A percentile compares a stretch with the other conserved stretches of the same genome.
phyloP scores from a whole-genome alignment of 73 alveolate species.

The Paraurostyla sp. region DNA sequence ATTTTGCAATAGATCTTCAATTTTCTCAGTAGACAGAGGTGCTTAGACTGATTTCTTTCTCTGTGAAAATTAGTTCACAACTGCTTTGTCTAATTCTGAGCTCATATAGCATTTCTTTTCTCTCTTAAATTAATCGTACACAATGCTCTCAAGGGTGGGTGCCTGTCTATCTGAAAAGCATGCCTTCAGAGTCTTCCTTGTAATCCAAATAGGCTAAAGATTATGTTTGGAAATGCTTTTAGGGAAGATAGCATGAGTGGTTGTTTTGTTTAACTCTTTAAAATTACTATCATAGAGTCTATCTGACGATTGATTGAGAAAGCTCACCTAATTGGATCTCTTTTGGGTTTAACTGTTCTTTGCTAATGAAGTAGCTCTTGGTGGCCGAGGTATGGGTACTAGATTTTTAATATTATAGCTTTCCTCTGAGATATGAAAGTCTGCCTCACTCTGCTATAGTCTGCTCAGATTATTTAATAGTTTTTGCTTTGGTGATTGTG shows the following conservation, averaged over 20 bases:
- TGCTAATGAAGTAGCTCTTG: background rate
- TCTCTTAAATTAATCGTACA: conserved; percentile 16
- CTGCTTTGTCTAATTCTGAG: conserved; percentile 29
- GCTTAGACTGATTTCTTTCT: background rate
- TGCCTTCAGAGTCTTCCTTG: conserved; percentile 36
- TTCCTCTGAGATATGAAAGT: background rate
- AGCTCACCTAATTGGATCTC: background rate
- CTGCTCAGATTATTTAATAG: no score
- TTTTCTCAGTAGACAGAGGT: background rate
- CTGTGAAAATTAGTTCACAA: background rate
- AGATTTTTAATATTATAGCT: no score
- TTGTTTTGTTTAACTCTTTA: background rate
- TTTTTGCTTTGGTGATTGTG: background rate
- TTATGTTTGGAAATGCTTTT: background rate
- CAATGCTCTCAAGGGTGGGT: conserved; percentile 2
- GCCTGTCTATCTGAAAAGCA: conserved; percentile 47
- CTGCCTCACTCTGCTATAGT: no score
- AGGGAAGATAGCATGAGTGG: background rate
- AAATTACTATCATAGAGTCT: no score
- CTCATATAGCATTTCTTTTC: conserved; percentile 55
- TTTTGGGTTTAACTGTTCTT: background rate
- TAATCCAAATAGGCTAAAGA: conserved; percentile 5
- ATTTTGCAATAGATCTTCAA: background rate
- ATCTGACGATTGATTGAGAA: no score
- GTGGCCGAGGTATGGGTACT: background rate